Evolutionary conservation across 2,329 filamentous ascomycete species (phyloP), one percentile per base, ranked within the genome.

Genomic region (Chaetomium olivaceum): DNA sequence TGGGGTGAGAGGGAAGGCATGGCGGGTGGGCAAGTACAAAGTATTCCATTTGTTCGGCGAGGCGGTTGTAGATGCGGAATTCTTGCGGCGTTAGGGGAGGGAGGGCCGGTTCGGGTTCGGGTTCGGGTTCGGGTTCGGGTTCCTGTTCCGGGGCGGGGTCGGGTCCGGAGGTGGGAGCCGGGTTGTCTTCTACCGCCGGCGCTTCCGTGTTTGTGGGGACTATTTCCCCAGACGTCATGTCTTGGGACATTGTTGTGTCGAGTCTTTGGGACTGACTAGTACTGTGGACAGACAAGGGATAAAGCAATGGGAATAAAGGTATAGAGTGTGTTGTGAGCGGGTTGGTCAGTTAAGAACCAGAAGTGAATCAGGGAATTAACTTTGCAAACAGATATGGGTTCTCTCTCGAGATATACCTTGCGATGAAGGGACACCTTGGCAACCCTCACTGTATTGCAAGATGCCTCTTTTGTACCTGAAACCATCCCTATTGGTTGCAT

Each of bases 41-140:
- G 68, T 84, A 80, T 54, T 93, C 85, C 91, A 93, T 93, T 69
- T 85, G 83, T 64, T 90, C 90, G 0, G 90, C 88, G 73, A 92
- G 79, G n/a, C 82, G 82, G 77, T 93, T 93, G 77, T 90, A 93
- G 48, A 82, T 78, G 58, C 81, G 82, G 73, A 91, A 93, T 64
- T 94, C 89, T 63, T 82, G 80, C 1, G 86, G 77, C 0, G 86
- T 87, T 33, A 94, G 81, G 27, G 89, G 86, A 0, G 89, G 87
- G 1, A 90, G 70, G 39, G 67, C 39, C 21, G 67, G 65, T 27
- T 29, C 27, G 27, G 52, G 11, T 11, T 61, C 54, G 12, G 56
- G 31, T 55, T 62, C 63, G 31, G 66, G 66, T 27, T 68, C 67
- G 5, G n/a, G n/a, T n/a, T n/a, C n/a, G n/a, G n/a, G n/a, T n/a